These are phyloP conservation scores for Coelomomyces lativittatus DNA, from an alignment of 371 early-diverging fungal genomes.

Conservation along the genomic window DNA sequence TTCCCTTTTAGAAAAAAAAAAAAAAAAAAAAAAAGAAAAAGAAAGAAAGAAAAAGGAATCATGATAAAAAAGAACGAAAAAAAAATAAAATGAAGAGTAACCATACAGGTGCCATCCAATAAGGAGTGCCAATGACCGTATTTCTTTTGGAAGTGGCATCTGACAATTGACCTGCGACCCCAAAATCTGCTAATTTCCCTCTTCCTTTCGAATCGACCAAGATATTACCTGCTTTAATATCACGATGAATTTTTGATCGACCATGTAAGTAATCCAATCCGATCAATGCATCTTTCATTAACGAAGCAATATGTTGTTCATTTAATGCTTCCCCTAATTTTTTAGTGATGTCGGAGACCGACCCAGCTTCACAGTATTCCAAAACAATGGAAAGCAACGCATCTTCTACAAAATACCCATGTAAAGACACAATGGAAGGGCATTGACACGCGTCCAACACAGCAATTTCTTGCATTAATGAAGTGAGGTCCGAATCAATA, in stretches of 20 bases:
- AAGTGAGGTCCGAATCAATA: conserved; percentile 34
- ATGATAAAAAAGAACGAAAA: too few species aligned
- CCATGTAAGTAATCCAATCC: conserved; percentile 51
- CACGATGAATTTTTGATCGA: conserved; percentile 53
- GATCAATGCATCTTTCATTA: conserved; percentile 35
- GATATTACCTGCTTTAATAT: conserved; percentile 68
- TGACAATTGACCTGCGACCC: conserved; percentile 38
- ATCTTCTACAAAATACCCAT: not conserved
- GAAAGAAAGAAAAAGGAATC: too few species aligned
- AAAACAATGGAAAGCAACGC: conserved; percentile 24
- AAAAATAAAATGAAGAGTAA: too few species aligned
- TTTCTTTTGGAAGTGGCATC: conserved; percentile 23
- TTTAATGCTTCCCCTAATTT: conserved; percentile 14
- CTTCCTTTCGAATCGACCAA: conserved; percentile 45
- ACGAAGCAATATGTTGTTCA: conserved; percentile 36
- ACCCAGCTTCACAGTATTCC: conserved; percentile 44
- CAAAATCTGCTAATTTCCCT: conserved; percentile 55
- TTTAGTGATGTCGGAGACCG: conserved; percentile 32
- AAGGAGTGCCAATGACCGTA: conserved; percentile 36
- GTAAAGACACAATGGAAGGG: conserved; percentile 11
- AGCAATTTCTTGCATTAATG: conserved; percentile 40
- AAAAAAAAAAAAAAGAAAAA: too few species aligned
- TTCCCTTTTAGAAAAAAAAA: too few species aligned
- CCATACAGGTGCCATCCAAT: conserved; percentile 84
- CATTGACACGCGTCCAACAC: conserved; percentile 24